Evolutionary conservation across 2,329 filamentous ascomycete genomes (phyloP).

Genomic region (Fusarium sulawesiense): DNA sequence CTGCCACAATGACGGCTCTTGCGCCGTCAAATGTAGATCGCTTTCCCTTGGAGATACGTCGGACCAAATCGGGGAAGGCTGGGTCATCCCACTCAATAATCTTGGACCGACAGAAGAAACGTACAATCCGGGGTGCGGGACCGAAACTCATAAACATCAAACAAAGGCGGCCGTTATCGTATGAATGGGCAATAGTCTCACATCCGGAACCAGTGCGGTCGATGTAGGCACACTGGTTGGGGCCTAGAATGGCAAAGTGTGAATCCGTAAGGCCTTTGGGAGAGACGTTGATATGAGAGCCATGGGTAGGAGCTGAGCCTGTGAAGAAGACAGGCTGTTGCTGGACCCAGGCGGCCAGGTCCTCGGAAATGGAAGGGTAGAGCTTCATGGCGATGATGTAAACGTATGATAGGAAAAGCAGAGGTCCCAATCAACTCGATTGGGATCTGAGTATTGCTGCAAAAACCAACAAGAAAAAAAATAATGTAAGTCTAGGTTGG

Average conservation of each 20-base stretch:
- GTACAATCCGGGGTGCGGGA: conserved; percentile 68
- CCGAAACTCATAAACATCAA: conserved; percentile 79
- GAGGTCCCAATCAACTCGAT: conserved; percentile 24
- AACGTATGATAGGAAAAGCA: conserved; percentile 40
- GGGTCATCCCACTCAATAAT: conserved; percentile 70
- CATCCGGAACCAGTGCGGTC: conserved; percentile 80
- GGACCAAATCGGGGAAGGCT: conserved; percentile 62
- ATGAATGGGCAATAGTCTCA: conserved; percentile 80
- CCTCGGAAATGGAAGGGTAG: conserved; percentile 63
- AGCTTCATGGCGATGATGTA: conserved; percentile 65
- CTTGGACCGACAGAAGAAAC: conserved; percentile 69
- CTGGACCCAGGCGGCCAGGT: conserved; percentile 72
- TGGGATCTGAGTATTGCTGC: conserved; percentile 27
- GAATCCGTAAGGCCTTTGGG: conserved; percentile 75
- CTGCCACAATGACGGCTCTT: conserved; percentile 69
- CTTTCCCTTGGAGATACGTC: conserved; percentile 52
- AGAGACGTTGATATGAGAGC: conserved; percentile 78
- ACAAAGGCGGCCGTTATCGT: conserved; percentile 81
- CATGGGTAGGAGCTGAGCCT: conserved; percentile 75
- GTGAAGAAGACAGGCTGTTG: conserved; percentile 80
- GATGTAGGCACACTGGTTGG: conserved; percentile 74
- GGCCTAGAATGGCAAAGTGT: conserved; percentile 70
- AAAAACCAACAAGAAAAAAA: conserved; percentile 18
- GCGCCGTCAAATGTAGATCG: conserved; percentile 59
- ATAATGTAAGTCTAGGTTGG: conserved; percentile 19